Base-by-base conservation (phyloP, 805 yeast species). In the Saturnispora besseyi region DNA sequence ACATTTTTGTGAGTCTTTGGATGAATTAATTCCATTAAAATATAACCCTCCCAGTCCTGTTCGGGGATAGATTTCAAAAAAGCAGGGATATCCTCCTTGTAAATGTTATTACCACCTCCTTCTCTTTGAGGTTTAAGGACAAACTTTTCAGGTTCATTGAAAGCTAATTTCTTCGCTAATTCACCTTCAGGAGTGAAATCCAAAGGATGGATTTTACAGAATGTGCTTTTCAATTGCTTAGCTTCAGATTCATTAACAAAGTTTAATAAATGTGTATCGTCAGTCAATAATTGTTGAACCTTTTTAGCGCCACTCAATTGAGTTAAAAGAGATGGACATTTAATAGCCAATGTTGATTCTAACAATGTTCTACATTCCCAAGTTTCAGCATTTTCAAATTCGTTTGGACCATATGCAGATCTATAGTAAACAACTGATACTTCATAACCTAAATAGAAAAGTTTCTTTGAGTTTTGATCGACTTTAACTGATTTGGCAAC, bases 111-210 rank as follows among this genome's bases (percentile, higher is more conserved):
- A 18, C 99, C 99, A 43, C 99, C 99, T 37, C 99, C 99, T 71
- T 93, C 99, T 70, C 99, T 78, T 67, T 93, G 99, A 4, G 99
- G 99, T 62, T 93, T 93, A 58, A 93, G 73, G 1, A 93, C 99
- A 63, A 72, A 93, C 24, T 75, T 73, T 48, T 78, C 79, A 0
- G 96, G 91, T 2, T 65, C 53, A 53, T 78, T 80, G 44, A 83
- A 69, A 1, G 95, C 96, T 42, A 87, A 65, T 52, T 75, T 68
- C 51, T 77, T 79, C 5, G 93, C 96, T 34, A 60, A 51, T 41
- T 59, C 56, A 3, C 96, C 96, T 32, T 74, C 72, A 37, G 67
- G 70, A 0, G 87, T 71, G 49, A 78, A 75, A 64, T 91, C 98
- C 57, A 93, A 66, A 13, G 99, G 97, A 64, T 86, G 81, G 18